These are phyloP conservation scores for Lachancea fermentati DNA, from an alignment of 805 yeast genomes.

Conservation along the genomic window DNA sequence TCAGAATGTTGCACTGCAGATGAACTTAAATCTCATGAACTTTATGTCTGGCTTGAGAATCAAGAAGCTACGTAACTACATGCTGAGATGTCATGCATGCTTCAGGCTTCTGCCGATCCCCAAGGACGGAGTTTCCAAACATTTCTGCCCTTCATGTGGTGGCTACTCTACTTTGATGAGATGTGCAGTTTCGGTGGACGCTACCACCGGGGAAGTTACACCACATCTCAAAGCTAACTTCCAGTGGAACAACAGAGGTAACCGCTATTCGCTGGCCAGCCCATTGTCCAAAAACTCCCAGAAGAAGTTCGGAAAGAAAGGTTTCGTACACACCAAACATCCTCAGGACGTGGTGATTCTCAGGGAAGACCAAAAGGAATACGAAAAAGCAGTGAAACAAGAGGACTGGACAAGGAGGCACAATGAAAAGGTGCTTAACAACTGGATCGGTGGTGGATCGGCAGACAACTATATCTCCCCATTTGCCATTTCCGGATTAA, in stretches of 20 bases:
- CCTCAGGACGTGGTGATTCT: constrained; percentile 48
- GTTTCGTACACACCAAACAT: constrained; percentile 67
- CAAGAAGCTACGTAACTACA: constrained; percentile 78
- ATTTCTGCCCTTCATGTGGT: constrained; percentile 94
- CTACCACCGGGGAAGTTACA: constrained; percentile 70
- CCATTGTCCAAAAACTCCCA: constrained; percentile 77
- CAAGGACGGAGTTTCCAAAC: constrained; percentile 67
- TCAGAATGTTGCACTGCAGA: constrained; percentile 89
- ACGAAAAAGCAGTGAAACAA: constrained; percentile 77
- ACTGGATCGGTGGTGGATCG: constrained; percentile 83
- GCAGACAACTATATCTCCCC: constrained; percentile 87
- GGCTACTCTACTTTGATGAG: constrained; percentile 77
- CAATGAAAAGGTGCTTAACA: constrained; percentile 77
- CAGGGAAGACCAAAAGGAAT: constrained; percentile 93
- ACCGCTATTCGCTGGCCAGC: constrained; percentile 73
- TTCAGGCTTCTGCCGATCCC: constrained; percentile 77
- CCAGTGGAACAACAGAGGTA: constrained; percentile 91
- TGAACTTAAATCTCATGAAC: constrained; percentile 84
- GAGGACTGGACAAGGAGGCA: constrained; percentile 83
- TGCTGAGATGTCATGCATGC: constrained; percentile 97
- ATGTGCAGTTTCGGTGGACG: constrained; percentile 83
- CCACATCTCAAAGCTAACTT: constrained; percentile 89
- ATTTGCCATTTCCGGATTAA: constrained; percentile 61
- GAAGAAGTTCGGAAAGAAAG: constrained; percentile 71
- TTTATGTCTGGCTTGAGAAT: constrained; percentile 78